Conservation (phyloP, 192 early-diverging fungal genomes). For the Phycomyces blakesleeanus region DNA sequence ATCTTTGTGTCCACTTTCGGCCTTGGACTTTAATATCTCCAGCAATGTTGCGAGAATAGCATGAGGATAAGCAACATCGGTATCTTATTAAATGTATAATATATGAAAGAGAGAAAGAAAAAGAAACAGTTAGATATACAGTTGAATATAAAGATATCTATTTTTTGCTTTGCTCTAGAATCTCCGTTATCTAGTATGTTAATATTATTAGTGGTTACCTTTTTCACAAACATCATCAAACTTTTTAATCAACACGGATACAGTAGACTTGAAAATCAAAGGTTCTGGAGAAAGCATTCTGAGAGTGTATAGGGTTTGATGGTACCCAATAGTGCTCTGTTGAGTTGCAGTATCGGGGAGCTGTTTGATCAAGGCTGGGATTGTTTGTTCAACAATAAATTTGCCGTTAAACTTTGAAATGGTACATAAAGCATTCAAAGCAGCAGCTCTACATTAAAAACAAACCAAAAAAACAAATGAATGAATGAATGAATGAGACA, state of each 20-base stretch:
- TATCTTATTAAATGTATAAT: conserved; percentile 12
- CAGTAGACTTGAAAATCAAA: conserved; percentile 41
- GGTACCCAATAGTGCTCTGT: conserved; percentile 32
- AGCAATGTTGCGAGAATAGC: conserved; percentile 44
- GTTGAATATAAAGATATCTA: no score
- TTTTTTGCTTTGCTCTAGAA: no score
- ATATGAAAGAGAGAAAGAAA: neutral
- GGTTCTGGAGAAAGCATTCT: conserved; percentile 42
- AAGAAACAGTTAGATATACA: neutral
- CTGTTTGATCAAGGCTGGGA: conserved; percentile 50
- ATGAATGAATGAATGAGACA: no score
- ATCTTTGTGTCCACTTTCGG: conserved; percentile 34
- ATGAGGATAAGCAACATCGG: conserved; percentile 40
- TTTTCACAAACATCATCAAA: conserved; percentile 35
- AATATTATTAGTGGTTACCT: conserved; percentile 11
- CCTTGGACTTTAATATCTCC: conserved; percentile 38
- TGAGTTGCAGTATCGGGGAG: conserved; percentile 45
- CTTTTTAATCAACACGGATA: conserved; percentile 47
- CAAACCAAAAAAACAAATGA: no score
- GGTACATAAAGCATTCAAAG: conserved; percentile 44
- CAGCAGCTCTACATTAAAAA: conserved; percentile 42
- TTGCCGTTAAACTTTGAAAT: conserved; percentile 40
- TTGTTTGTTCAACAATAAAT: conserved; percentile 44
- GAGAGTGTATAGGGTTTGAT: conserved; percentile 41
- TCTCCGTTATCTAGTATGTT: no score